These are phyloP conservation scores for Handroanthus guayacan DNA, from an alignment of 257 asterid species.

Conservation along the genomic window DNA sequence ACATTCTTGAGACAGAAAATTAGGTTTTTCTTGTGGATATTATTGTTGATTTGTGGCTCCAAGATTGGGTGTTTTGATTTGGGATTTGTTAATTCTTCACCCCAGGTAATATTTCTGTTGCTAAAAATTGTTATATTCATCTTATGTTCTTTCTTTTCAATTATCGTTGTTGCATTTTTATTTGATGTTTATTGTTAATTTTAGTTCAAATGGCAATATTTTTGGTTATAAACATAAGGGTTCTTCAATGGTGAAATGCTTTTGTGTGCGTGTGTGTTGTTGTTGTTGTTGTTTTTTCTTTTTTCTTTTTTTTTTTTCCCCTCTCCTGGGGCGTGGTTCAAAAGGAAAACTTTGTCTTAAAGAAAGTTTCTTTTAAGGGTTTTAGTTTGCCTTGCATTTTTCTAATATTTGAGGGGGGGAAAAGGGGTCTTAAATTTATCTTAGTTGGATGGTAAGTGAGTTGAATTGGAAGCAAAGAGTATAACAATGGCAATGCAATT, in stretches of 20 bases:
- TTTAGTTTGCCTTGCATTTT: constrained; percentile 34
- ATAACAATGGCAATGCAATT: constrained; percentile 31
- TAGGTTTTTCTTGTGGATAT: constrained; percentile 13
- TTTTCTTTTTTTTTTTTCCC: background rate
- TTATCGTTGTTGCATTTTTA: background rate
- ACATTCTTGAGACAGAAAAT: background rate
- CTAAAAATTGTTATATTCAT: constrained; percentile 33
- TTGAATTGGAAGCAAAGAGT: constrained; percentile 54
- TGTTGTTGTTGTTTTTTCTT: background rate
- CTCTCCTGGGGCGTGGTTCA: too few relatives aligned
- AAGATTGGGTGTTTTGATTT: constrained; percentile 39
- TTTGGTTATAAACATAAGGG: constrained; percentile 33
- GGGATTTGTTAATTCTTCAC: constrained; percentile 37
- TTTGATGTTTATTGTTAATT: background rate
- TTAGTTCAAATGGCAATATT: constrained; percentile 20
- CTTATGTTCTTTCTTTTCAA: background rate
- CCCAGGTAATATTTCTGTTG: constrained; percentile 39
- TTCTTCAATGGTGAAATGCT: constrained; percentile 13
- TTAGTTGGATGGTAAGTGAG: constrained; percentile 37
- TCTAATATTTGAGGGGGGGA: constrained; percentile 18
- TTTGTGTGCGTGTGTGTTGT: constrained; percentile 22
- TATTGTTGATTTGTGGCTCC: constrained; percentile 7
- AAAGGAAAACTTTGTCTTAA: constrained; percentile 19
- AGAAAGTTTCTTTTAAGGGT: constrained; percentile 5
- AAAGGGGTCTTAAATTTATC: constrained; percentile 25